Conservation (phyloP, 495 filamentous ascomycete species). For the Jackrogersella minutella region DNA sequence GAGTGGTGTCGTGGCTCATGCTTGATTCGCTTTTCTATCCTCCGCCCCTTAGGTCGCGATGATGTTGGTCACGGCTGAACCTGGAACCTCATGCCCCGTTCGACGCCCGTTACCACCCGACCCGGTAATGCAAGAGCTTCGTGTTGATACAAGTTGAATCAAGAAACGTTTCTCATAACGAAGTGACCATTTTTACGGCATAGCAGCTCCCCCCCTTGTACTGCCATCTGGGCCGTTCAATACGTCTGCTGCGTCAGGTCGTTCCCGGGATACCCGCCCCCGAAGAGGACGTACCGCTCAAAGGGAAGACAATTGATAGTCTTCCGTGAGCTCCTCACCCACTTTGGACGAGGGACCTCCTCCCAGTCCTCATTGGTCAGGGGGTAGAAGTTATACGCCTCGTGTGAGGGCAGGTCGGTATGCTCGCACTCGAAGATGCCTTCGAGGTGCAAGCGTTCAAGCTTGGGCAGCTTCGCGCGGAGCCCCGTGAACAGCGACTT, state of each 20-base stretch:
- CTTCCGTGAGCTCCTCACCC: slow-evolving; percentile 44
- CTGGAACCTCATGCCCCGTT: slow-evolving; percentile 22
- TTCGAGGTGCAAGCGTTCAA: slow-evolving; percentile 55
- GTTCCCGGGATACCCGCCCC: slow-evolving; percentile 49
- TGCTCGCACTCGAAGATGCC: slow-evolving; percentile 56
- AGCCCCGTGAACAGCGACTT: slow-evolving; percentile 51
- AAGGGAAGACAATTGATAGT: slow-evolving; percentile 52
- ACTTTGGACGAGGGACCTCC: slow-evolving; percentile 35
- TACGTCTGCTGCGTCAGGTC: slow-evolving; percentile 26
- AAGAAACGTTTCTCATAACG: slow-evolving; percentile 32
- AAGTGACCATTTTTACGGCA: slow-evolving; percentile 1
- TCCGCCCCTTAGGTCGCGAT: slow-evolving; percentile 1
- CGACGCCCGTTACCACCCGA: slow-evolving; percentile 23
- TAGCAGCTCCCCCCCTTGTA: not conserved
- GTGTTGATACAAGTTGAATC: slow-evolving; percentile 34
- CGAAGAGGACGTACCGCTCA: slow-evolving; percentile 53
- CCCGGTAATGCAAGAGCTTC: slow-evolving; percentile 28
- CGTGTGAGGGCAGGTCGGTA: slow-evolving; percentile 46
- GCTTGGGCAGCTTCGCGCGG: slow-evolving; percentile 44
- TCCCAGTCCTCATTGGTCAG: slow-evolving; percentile 55
- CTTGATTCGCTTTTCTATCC: slow-evolving; percentile 7
- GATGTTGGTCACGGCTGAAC: no score
- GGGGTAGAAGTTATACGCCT: slow-evolving; percentile 55
- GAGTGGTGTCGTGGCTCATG: slow-evolving; percentile 25
- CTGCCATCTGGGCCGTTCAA: slow-evolving; percentile 3